phyloP scores from a whole-genome alignment of 306 rosid genomes.

The Trifolium repens region DNA sequence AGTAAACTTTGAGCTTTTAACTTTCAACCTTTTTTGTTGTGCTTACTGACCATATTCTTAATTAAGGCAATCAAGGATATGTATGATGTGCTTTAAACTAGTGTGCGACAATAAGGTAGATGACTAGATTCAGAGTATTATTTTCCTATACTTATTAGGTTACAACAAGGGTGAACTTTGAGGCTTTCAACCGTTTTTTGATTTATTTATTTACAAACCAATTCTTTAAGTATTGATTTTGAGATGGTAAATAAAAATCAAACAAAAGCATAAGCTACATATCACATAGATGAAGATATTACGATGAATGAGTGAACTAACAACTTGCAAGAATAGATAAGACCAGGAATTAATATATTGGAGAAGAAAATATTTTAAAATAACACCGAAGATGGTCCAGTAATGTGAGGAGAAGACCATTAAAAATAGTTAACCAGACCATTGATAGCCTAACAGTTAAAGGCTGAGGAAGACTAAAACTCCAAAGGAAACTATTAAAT shows the following conservation, averaged over 20 bases:
- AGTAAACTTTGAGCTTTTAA: neutral
- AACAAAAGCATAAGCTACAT: slow-evolving; percentile 1
- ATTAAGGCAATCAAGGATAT: too few species aligned
- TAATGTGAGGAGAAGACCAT: neutral
- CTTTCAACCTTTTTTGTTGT: neutral
- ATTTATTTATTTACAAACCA: neutral
- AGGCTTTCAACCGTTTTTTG: neutral
- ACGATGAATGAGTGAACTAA: neutral
- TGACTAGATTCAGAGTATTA: neutral
- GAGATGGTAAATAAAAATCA: neutral
- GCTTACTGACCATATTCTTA: too few species aligned
- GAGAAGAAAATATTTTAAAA: neutral
- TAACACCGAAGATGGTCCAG: neutral
- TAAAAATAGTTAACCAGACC: neutral
- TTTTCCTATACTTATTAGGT: neutral
- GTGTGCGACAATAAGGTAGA: neutral
- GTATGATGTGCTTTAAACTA: too few species aligned
- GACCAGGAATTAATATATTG: neutral
- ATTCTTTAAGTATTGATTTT: neutral
- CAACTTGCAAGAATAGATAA: neutral
- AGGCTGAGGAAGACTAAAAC: slow-evolving; percentile 2
- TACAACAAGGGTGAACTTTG: neutral
- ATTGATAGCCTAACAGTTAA: neutral
- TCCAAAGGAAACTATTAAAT: neutral
- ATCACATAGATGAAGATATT: neutral